These are phyloP conservation scores for Teratosphaeria nubilosa DNA, from an alignment of 2,329 filamentous ascomycete genomes.

Conservation along the genomic window DNA sequence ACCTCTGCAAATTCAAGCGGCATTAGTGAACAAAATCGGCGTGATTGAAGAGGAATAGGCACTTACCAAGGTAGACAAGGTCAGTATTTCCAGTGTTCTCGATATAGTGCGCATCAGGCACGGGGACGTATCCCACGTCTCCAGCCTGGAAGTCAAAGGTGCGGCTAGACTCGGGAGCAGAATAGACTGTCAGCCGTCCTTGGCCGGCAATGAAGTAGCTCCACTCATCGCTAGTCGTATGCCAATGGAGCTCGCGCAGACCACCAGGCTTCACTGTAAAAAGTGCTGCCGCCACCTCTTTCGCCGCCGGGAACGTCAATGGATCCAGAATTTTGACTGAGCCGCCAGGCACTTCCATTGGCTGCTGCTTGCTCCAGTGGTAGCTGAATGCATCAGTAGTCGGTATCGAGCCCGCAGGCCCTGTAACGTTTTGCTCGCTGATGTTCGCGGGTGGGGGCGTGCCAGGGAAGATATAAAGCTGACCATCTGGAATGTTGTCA, in stretches of 20 bases:
- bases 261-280: constrained; percentile 52
- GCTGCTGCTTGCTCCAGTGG: constrained; percentile 38
- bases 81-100: constrained; percentile 52
- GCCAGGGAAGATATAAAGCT: constrained; percentile 34
- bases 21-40: background rate
- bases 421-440: constrained; percentile 5
- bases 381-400: constrained; percentile 27
- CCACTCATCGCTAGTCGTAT: constrained; percentile 52
- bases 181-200: constrained; percentile 47
- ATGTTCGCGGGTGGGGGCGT: constrained; percentile 34
- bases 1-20: constrained; percentile 33
- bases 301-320: constrained; percentile 46
- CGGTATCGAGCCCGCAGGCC: constrained; percentile 14
- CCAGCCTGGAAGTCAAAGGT: constrained; percentile 53
- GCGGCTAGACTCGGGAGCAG: constrained; percentile 39
- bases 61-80: constrained; percentile 39
- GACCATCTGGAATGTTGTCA: constrained; percentile 25
- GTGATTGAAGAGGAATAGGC: constrained; percentile 1
- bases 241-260: constrained; percentile 57
- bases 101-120: constrained; percentile 47
- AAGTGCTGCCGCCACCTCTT: constrained; percentile 46
- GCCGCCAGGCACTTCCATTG: constrained; percentile 45
- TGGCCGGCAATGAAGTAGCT: constrained; percentile 49
- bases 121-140: constrained; percentile 51
- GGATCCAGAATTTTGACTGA: constrained; percentile 51